phyloP scores from a whole-genome alignment of 2,329 filamentous ascomycete species.

The Colletotrichum sublineola region DNA sequence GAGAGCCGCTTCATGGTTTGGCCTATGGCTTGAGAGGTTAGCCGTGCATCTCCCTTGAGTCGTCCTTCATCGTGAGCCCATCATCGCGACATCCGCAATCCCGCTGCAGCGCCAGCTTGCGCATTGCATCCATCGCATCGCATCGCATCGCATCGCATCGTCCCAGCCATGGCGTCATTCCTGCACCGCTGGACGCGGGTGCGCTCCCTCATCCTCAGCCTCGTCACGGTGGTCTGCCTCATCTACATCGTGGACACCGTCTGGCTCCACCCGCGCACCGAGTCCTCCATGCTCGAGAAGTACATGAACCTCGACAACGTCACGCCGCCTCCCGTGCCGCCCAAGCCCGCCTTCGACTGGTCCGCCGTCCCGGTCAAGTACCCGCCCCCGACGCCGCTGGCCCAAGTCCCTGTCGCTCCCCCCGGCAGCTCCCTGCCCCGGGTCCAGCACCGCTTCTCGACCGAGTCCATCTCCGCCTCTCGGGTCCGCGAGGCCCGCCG shows the following conservation, averaged over 20 bases:
- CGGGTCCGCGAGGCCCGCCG: slow-evolving; percentile 50
- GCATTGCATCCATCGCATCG: background rate
- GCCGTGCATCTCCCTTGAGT: background rate
- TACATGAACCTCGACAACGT: slow-evolving; percentile 50
- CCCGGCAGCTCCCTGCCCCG: slow-evolving; percentile 46
- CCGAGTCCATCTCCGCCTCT: slow-evolving; percentile 45
- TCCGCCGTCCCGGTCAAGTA: slow-evolving; percentile 48
- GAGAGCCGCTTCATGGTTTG: background rate
- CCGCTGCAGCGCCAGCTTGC: too few species aligned
- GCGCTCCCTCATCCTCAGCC: slow-evolving; percentile 17
- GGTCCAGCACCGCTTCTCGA: slow-evolving; percentile 53
- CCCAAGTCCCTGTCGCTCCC: slow-evolving; percentile 45
- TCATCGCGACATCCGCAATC: background rate
- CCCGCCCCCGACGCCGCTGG: slow-evolving; percentile 44
- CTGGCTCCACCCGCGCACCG: slow-evolving; percentile 14
- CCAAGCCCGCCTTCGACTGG: slow-evolving; percentile 56
- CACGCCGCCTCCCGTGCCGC: slow-evolving; percentile 16
- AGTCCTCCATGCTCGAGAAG: slow-evolving; percentile 45
- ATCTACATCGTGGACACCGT: slow-evolving; percentile 27
- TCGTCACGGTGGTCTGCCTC: slow-evolving; percentile 9
- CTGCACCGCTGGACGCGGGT: slow-evolving; percentile 36
- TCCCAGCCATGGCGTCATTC: background rate
- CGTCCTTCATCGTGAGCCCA: background rate
- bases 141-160: background rate
- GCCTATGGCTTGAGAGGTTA: background rate